phyloP scores from a whole-genome alignment of 805 yeast genomes.

The Isabelozyma heimii region DNA sequence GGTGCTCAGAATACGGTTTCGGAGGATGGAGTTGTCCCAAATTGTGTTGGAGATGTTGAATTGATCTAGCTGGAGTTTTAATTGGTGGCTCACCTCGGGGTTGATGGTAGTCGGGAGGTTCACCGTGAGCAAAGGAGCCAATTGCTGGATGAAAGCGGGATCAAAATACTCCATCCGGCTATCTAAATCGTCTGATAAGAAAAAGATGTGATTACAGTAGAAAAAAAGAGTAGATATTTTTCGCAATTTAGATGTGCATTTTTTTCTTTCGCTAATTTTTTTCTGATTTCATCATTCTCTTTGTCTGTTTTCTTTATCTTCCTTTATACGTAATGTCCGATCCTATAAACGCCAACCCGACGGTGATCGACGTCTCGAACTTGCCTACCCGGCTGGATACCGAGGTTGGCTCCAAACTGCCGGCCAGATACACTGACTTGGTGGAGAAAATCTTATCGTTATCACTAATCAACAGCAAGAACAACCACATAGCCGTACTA shows the following conservation, averaged over 20 bases:
- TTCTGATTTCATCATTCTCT: not conserved
- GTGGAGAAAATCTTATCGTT: constrained; percentile 31
- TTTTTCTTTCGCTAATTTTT: not conserved
- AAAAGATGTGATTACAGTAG: not conserved
- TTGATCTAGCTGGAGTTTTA: constrained; percentile 4
- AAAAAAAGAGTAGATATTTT: not conserved
- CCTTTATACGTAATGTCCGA: constrained; percentile 56
- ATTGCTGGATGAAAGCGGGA: constrained; percentile 22
- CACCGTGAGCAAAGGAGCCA: constrained; percentile 31
- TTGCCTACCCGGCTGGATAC: constrained; percentile 64
- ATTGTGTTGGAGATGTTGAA: constrained; percentile 15
- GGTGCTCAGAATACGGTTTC: constrained; percentile 30
- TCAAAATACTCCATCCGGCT: constrained; percentile 32
- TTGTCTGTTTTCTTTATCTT: not conserved
- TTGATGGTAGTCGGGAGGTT: constrained; percentile 1
- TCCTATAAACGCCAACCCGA: constrained; percentile 89
- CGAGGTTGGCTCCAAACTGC: constrained; percentile 6
- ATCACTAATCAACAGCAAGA: constrained; percentile 13
- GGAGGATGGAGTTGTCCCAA: constrained; percentile 41
- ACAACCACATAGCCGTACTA: not conserved
- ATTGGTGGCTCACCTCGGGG: not conserved
- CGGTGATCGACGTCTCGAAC: constrained; percentile 68
- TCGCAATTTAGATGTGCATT: not conserved
- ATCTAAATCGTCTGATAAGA: not conserved
- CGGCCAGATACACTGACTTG: constrained; percentile 13